Conservation (phyloP, 2,329 filamentous ascomycete genomes). For the Apiospora phragmitis region DNA sequence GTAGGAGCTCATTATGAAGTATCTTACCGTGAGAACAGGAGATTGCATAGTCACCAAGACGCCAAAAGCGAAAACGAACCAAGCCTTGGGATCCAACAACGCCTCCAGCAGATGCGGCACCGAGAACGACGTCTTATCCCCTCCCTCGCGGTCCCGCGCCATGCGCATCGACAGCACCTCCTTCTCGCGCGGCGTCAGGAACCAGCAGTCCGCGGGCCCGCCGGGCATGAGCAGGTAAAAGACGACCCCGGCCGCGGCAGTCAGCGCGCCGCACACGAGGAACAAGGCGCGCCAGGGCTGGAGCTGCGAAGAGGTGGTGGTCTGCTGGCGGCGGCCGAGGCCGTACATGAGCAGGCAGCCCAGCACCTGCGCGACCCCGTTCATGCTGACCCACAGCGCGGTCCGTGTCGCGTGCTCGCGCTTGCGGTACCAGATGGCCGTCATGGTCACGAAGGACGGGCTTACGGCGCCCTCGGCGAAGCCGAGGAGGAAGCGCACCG, state of each 20-base stretch:
- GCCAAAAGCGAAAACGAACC: slow-evolving; percentile 45
- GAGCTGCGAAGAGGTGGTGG: slow-evolving; percentile 35
- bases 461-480: slow-evolving; percentile 55
- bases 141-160: slow-evolving; percentile 33
- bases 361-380: slow-evolving; percentile 46
- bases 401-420: slow-evolving; percentile 35
- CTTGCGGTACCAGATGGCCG: slow-evolving; percentile 41
- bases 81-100: slow-evolving; percentile 43
- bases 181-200: slow-evolving; percentile 44
- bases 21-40: slow-evolving; percentile 40
- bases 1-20: not conserved
- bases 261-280: slow-evolving; percentile 50
- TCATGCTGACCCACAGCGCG: slow-evolving; percentile 44
- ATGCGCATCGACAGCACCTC: slow-evolving; percentile 38
- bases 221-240: slow-evolving; percentile 50
- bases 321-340: no score
- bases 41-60: slow-evolving; percentile 47
- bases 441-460: slow-evolving; percentile 40
- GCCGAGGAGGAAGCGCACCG: slow-evolving; percentile 63
- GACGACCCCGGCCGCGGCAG: slow-evolving; percentile 39
- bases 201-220: slow-evolving; percentile 49
- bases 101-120: slow-evolving; percentile 44
- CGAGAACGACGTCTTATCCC: slow-evolving; percentile 43
- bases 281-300: slow-evolving; percentile 49
- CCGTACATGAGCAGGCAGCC: slow-evolving; percentile 51